phyloP scores from a whole-genome alignment of 345 rosid genomes.

The Linum lewisii region DNA sequence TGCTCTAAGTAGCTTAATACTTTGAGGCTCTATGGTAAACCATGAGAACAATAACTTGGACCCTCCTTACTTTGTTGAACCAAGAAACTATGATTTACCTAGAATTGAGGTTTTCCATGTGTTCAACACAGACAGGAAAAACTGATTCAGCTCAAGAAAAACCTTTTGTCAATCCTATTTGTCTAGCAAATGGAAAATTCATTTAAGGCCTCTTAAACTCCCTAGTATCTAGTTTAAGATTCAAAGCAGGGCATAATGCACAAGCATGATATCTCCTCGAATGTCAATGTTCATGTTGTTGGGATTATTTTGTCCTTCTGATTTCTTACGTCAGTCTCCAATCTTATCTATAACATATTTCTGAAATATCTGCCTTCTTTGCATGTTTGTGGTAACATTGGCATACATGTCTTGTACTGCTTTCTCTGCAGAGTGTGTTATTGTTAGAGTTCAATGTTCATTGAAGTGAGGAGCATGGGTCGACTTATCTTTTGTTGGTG shows the following conservation, averaged over 20 bases:
- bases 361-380: neutral
- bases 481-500: slow-evolving; percentile 1
- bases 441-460: neutral
- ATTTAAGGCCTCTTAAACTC: neutral
- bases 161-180: neutral
- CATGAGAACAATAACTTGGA: neutral
- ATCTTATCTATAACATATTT: neutral
- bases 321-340: neutral
- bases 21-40: too few species aligned
- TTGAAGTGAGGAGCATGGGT: slow-evolving; percentile 1
- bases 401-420: neutral
- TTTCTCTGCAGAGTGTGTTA: neutral
- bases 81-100: neutral
- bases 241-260: neutral
- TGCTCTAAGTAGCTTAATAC: too few species aligned
- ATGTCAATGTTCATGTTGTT: neutral
- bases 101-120: neutral
- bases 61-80: neutral
- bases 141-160: neutral
- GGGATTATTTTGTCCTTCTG: neutral
- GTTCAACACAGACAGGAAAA: neutral
- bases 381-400: neutral
- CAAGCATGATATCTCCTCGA: too few species aligned
- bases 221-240: neutral
- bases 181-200: neutral